These are phyloP conservation scores for Chrysosporium queenslandicum DNA, from an alignment of 2,329 filamentous ascomycete genomes.

Conservation along the genomic window DNA sequence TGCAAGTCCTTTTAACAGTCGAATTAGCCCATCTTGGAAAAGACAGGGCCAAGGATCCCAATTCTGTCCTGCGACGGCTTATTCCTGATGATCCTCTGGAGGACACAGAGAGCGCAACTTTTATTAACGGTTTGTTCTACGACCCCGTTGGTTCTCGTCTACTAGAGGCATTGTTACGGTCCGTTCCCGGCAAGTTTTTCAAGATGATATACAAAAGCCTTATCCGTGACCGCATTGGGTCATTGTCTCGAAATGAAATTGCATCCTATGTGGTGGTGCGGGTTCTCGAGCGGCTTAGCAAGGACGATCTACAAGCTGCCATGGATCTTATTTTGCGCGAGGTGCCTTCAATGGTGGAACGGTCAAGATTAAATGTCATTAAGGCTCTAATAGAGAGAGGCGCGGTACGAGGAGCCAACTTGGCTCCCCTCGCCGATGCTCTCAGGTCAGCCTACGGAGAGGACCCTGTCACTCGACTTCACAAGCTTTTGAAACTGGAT, in stretches of 20 bases:
- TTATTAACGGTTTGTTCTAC: constrained; percentile 80
- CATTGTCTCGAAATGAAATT: constrained; percentile 77
- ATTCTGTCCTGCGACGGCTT: constrained; percentile 63
- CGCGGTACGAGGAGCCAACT: constrained; percentile 53
- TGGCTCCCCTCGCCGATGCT: constrained; percentile 45
- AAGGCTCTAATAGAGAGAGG: constrained; percentile 77
- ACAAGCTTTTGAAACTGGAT: constrained; percentile 51
- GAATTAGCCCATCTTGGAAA: constrained; percentile 68
- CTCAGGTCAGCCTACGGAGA: constrained; percentile 50
- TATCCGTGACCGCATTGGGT: constrained; percentile 69
- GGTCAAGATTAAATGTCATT: constrained; percentile 67
- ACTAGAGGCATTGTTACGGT: constrained; percentile 72
- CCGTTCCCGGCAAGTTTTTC: constrained; percentile 79
- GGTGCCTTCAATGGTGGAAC: constrained; percentile 60
- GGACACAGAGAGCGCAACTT: constrained; percentile 61
- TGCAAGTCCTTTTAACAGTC: constrained; percentile 82
- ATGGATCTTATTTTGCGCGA: constrained; percentile 63
- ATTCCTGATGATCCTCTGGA: constrained; percentile 73
- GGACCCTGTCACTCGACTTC: constrained; percentile 43
- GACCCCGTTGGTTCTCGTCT: constrained; percentile 83
- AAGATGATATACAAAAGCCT: constrained; percentile 73
- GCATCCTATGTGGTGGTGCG: constrained; percentile 79
- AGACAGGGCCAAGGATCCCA: constrained; percentile 52
- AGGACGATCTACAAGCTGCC: constrained; percentile 69
- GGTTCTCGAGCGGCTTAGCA: constrained; percentile 71